phyloP scores from a whole-genome alignment of 495 filamentous ascomycete species.

The Podospora didyma region DNA sequence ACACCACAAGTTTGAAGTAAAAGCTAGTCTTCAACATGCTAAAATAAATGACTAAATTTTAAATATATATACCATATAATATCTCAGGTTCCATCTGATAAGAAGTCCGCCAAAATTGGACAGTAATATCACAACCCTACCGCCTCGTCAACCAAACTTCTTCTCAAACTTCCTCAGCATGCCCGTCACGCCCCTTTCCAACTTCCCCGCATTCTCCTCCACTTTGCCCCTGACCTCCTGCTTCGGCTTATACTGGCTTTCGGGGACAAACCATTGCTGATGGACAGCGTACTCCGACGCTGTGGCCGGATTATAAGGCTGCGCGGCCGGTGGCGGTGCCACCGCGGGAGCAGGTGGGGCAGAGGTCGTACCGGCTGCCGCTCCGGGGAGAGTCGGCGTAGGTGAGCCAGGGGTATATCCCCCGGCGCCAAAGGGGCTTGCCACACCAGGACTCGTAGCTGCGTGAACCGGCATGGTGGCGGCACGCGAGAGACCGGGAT shows the following conservation, averaged over 20 bases:
- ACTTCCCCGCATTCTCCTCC: conserved; percentile 60
- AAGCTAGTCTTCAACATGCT: too few relatives aligned
- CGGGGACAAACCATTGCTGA: conserved; percentile 72
- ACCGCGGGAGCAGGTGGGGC: conserved; percentile 25
- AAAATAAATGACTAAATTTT: too few relatives aligned
- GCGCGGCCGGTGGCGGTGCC: conserved; percentile 17
- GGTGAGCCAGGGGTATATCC: conserved; percentile 31
- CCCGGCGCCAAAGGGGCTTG: conserved; percentile 30
- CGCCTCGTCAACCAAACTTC: conserved; percentile 50
- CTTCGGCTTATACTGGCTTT: conserved; percentile 53
- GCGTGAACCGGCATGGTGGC: conserved; percentile 37
- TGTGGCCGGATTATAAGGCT: conserved; percentile 34
- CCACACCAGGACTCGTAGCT: conserved; percentile 20
- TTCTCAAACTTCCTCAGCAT: conserved; percentile 91
- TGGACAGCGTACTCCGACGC: conserved; percentile 62
- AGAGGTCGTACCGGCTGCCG: conserved; percentile 13
- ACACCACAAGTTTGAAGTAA: too few relatives aligned
- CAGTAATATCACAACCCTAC: background rate
- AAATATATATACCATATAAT: too few relatives aligned
- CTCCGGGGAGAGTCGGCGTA: conserved; percentile 24
- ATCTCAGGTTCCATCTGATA: background rate
- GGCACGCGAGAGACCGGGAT: conserved; percentile 38
- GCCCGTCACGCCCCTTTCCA: conserved; percentile 75
- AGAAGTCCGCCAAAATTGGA: too few relatives aligned
- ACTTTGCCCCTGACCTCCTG: conserved; percentile 52